A percentile compares a stretch with the other conserved stretches of the same genome.
Evolutionary conservation across 805 yeast genomes (phyloP).

Genomic region (Monosporozyma servazzii): DNA sequence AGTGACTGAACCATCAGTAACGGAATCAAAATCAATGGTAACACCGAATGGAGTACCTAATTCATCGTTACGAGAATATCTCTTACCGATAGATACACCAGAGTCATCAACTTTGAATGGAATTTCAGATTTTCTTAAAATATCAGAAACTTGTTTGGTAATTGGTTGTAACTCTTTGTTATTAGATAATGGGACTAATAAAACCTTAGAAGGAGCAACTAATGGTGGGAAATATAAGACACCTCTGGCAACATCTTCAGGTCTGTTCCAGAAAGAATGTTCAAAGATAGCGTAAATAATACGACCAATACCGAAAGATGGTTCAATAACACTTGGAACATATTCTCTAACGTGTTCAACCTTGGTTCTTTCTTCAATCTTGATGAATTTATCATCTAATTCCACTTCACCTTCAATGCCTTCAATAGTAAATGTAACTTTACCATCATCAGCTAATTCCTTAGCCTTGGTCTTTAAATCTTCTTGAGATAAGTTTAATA

Average conservation of each 20-base stretch:
- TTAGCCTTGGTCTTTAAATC: conserved; percentile 70
- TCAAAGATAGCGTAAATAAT: conserved; percentile 87
- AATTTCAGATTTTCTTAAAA: conserved; percentile 69
- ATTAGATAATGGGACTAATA: conserved; percentile 87
- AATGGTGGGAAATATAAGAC: conserved; percentile 88
- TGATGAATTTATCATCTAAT: conserved; percentile 61
- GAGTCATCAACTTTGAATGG: conserved; percentile 96
- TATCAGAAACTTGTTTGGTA: conserved; percentile 56
- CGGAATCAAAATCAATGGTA: conserved; percentile 91
- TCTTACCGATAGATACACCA: conserved; percentile 93
- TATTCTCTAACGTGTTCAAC: conserved; percentile 90
- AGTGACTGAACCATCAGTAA: conserved; percentile 80
- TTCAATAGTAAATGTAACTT: conserved; percentile 58
- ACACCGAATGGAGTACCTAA: conserved; percentile 98
- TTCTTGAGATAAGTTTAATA: conserved; percentile 66
- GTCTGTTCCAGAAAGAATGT: conserved; percentile 91
- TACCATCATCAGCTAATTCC: conserved; percentile 53
- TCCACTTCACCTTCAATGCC: conserved; percentile 58
- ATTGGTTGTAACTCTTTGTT: conserved; percentile 73
- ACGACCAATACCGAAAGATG: conserved; percentile 98
- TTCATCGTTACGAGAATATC: conserved; percentile 97
- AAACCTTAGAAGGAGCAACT: conserved; percentile 96
- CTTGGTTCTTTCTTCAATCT: conserved; percentile 67
- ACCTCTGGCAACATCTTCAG: conserved; percentile 80
- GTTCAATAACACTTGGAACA: conserved; percentile 96